Conservation (phyloP, 2,329 filamentous ascomycete species). For the Lasiodiplodia citricola region DNA sequence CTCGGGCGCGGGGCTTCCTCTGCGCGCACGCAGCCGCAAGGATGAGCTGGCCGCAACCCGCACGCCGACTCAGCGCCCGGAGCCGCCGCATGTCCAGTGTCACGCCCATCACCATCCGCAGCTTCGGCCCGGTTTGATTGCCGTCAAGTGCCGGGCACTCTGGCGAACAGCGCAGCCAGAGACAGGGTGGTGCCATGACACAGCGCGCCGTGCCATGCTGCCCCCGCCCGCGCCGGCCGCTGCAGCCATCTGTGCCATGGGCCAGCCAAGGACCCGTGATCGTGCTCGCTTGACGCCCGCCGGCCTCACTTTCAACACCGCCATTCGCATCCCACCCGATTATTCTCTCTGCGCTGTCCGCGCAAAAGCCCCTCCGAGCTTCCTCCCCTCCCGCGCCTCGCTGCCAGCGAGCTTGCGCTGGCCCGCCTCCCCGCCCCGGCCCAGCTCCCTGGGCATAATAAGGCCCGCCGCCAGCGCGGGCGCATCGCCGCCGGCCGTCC, state of each 20-base stretch:
- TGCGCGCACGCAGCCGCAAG: not conserved
- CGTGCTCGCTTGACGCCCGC: constrained; percentile 16
- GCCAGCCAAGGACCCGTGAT: constrained; percentile 9
- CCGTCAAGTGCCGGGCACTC: constrained; percentile 13
- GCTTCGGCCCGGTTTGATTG: constrained; percentile 25
- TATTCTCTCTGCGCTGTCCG: constrained; percentile 11
- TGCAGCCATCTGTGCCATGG: constrained; percentile 4
- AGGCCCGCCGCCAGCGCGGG: constrained; percentile 13
- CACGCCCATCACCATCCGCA: constrained; percentile 21
- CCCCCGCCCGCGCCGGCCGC: not conserved
- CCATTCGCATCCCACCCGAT: constrained; percentile 12
- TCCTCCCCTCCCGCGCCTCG: not conserved
- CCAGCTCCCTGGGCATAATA: constrained; percentile 1
- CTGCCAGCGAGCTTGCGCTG: constrained; percentile 1
- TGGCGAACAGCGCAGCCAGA: constrained; percentile 17
- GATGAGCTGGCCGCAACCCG: constrained; percentile 15
- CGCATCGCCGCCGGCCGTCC: constrained; percentile 14
- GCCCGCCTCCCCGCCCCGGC: constrained; percentile 1
- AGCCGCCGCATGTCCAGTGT: constrained; percentile 21
- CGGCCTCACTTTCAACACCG: constrained; percentile 23
- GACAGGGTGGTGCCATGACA: constrained; percentile 23
- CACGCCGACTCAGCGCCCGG: constrained; percentile 19
- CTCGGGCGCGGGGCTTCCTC: not conserved
- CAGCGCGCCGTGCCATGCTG: constrained; percentile 16
- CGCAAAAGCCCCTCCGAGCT: not conserved